Evolutionary conservation across 805 yeast species (phyloP).

Genomic region (Candida wancherniae): DNA sequence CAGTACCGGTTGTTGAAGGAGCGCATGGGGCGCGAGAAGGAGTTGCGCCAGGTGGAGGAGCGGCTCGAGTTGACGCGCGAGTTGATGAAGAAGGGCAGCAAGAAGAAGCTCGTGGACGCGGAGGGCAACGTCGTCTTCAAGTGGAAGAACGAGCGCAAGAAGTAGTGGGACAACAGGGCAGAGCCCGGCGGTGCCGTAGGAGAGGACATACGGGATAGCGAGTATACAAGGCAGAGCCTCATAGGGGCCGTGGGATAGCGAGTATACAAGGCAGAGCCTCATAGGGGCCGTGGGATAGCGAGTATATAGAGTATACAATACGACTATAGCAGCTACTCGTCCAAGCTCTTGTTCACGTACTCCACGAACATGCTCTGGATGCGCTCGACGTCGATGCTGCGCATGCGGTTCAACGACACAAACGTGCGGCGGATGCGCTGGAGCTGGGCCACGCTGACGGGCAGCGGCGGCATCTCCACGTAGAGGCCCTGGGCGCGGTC

Average conservation of each 20-base stretch:
- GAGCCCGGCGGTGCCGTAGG: no score
- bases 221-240: no score
- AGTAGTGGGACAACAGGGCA: no score
- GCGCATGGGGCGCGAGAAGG: conserved; percentile 63
- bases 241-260: no score
- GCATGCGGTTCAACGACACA: conserved; percentile 72
- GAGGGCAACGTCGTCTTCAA: conserved; percentile 71
- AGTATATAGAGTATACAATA: no score
- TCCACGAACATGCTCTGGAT: conserved; percentile 73
- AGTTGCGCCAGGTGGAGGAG: conserved; percentile 63
- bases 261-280: no score
- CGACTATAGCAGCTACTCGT: conserved; percentile 18
- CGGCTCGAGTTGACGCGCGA: conserved; percentile 77
- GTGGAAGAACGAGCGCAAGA: conserved; percentile 79
- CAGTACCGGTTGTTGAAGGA: conserved; percentile 56
- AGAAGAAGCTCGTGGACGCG: conserved; percentile 63
- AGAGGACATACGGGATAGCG: no score
- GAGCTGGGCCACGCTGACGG: conserved; percentile 67
- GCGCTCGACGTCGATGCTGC: conserved; percentile 65
- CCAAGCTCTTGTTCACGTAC: conserved; percentile 62
- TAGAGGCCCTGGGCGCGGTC: conserved; percentile 39
- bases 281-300: no score
- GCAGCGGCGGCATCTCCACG: conserved; percentile 59
- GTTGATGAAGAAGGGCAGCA: conserved; percentile 85
- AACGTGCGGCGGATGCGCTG: conserved; percentile 83